Conservation (phyloP, 495 filamentous ascomycete genomes). For the Rhypophila decipiens region DNA sequence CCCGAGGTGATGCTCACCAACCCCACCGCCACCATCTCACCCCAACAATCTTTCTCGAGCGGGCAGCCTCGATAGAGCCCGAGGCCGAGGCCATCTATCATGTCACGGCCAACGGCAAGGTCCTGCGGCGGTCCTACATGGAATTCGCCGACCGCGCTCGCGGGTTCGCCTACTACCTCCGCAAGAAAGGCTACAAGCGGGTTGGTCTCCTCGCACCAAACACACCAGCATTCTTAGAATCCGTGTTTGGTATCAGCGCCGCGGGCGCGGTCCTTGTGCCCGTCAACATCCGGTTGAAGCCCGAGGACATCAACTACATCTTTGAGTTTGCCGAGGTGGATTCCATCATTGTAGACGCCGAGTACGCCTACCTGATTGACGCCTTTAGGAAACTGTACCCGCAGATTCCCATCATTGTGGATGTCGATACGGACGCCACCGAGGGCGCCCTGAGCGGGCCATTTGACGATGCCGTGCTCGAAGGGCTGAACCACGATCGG, state of each 20-base stretch:
- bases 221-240: constrained; percentile 89
- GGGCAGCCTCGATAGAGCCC: constrained; percentile 86
- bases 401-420: constrained; percentile 62
- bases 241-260: constrained; percentile 81
- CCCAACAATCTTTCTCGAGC: constrained; percentile 82
- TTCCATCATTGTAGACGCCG: constrained; percentile 77
- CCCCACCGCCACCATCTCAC: constrained; percentile 72
- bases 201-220: constrained; percentile 82
- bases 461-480: constrained; percentile 77
- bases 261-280: constrained; percentile 73
- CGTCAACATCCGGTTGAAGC: constrained; percentile 86
- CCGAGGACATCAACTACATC: constrained; percentile 85
- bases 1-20: constrained; percentile 24
- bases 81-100: constrained; percentile 85
- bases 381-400: constrained; percentile 54
- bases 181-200: constrained; percentile 60
- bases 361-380: constrained; percentile 66
- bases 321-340: constrained; percentile 81
- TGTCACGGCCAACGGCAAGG: constrained; percentile 67
- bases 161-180: constrained; percentile 81
- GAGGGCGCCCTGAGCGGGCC: constrained; percentile 68
- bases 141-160: constrained; percentile 78
- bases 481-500: constrained; percentile 67
- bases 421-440: constrained; percentile 72
- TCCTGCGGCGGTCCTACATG: constrained; percentile 65